These are phyloP conservation scores for Prunus salicina DNA, from an alignment of 306 rosid species.

Conservation along the genomic window DNA sequence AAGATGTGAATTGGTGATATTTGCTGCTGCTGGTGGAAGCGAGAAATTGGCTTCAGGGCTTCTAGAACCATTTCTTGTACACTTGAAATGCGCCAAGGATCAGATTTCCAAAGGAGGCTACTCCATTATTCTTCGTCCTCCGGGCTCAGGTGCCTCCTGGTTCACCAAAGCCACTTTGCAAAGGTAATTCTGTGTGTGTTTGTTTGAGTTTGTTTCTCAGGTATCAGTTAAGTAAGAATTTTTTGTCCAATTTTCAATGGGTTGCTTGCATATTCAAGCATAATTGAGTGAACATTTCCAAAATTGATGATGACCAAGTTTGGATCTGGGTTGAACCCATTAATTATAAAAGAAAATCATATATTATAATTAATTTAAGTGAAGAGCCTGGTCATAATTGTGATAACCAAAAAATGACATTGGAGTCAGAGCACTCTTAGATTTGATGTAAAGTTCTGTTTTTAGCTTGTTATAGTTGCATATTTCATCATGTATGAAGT, in stretches of 20 bases:
- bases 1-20: conserved; percentile 83
- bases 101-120: conserved; percentile 99
- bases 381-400: background rate
- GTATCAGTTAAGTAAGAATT: background rate
- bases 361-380: background rate
- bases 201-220: background rate
- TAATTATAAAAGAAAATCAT: background rate
- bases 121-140: conserved; percentile 78
- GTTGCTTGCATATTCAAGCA: background rate
- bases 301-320: background rate
- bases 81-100: conserved; percentile 78
- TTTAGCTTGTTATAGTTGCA: background rate
- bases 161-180: conserved; percentile 96
- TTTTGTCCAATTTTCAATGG: background rate
- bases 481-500: background rate
- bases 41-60: conserved; percentile 93
- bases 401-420: background rate
- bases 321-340: conserved; percentile 5
- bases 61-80: conserved; percentile 79
- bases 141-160: conserved; percentile 57
- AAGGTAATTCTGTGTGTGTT: conserved; percentile 37
- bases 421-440: background rate
- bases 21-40: conserved; percentile 46
- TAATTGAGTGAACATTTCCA: conserved; percentile 2
- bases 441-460: background rate